Evolutionary conservation across 768 basidiomycete species (phyloP).

Genomic region (Floccularia luteovirens): DNA sequence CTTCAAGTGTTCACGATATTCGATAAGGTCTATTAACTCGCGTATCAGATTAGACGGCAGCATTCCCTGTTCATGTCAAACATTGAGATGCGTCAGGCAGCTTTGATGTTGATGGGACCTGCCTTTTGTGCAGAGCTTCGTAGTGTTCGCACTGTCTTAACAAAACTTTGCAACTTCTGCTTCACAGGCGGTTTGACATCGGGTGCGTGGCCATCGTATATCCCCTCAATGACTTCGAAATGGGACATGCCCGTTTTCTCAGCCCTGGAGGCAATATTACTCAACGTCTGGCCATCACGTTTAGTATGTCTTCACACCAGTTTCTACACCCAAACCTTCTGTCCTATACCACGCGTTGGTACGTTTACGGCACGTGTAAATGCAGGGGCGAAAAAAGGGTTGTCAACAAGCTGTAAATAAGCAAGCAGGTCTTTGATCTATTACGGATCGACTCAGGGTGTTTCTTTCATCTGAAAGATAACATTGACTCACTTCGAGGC

Average conservation of each 20-base stretch:
- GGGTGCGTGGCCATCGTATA: slow-evolving; percentile 49
- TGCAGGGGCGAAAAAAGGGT: slow-evolving; percentile 57
- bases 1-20: slow-evolving; percentile 63
- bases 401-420: slow-evolving; percentile 79
- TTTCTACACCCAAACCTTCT: slow-evolving; percentile 43
- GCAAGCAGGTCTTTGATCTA: slow-evolving; percentile 78
- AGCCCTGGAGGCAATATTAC: slow-evolving; percentile 49
- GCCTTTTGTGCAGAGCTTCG: slow-evolving; percentile 50
- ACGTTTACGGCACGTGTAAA: slow-evolving; percentile 67
- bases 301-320: neutral
- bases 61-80: slow-evolving; percentile 32
- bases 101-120: slow-evolving; percentile 5
- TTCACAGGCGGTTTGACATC: slow-evolving; percentile 64
- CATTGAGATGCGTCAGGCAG: neutral
- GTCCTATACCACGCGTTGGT: slow-evolving; percentile 68
- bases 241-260: slow-evolving; percentile 42
- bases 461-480: neutral
- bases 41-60: slow-evolving; percentile 60
- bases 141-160: slow-evolving; percentile 45
- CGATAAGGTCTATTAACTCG: slow-evolving; percentile 44
- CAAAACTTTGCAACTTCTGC: slow-evolving; percentile 53
- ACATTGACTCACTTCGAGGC: slow-evolving; percentile 50
- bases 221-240: slow-evolving; percentile 53
- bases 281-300: slow-evolving; percentile 38
- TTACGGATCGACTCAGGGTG: neutral